Evolutionary conservation across 768 basidiomycete species (phyloP), one percentile per base, ranked within the genome.

Genomic region (Tylopilus sp.): DNA sequence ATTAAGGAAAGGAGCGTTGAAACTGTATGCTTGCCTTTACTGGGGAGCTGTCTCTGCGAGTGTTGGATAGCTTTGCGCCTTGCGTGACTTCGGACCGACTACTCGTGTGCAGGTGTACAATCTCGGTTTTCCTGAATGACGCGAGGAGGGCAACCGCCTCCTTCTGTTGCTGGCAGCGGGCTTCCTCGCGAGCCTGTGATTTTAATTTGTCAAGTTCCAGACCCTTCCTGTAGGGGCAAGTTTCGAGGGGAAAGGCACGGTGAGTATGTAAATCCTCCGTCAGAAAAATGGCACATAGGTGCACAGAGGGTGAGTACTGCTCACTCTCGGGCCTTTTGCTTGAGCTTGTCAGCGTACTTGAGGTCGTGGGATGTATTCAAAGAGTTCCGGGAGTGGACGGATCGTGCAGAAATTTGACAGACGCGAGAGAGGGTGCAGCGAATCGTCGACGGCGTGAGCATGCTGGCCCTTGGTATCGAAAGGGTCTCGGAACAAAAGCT

Each of bases 331-430:
- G 88, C 83, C 59, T 73, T 78, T 59, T 76, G 72, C 40, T 75
- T 79, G 33, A 95, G 69, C 63, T 87, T 88, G 52, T 85, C 79
- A 13, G 81, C 78, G 63, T 94, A 93, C 62, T 80, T 85, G 26
- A 71, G 62, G 54, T 73, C 69, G 48, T 75, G 73, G 25, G 42
- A 46, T n/a, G 56, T 2, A 3, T 35, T 18, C 10, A 35, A 44
- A 15, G 48, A 15, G 22, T 45, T 36, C 15, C 33, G 33, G 25
- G 57, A 50, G 31, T 63, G 58, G 21, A 68, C 31, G 45, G 48
- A 47, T 51, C 63, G 55, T 15, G 45, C 21, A 11, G 43, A 35
- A 23, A 10, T 18, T 28, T 30, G 60, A 41, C 33, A 31, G 33
- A 45, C 48, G 20, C 44, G 48, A 21, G 46, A 23, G 18, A 39